These are phyloP conservation scores for Monilinia aucupariae DNA, from an alignment of 2,329 filamentous ascomycete genomes.

Conservation along the genomic window DNA sequence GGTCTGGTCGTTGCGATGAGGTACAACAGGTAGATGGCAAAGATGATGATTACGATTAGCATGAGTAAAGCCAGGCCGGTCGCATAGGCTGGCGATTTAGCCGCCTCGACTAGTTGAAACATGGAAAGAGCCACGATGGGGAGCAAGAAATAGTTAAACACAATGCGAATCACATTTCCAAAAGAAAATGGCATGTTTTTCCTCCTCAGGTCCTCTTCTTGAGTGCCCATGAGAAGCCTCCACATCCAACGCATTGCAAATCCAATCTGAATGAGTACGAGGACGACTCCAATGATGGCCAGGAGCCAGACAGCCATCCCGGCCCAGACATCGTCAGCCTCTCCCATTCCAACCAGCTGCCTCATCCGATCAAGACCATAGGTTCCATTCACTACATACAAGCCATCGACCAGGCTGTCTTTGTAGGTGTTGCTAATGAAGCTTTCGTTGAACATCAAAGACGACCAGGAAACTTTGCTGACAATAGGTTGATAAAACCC, in stretches of 20 bases:
- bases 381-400: constrained; percentile 74
- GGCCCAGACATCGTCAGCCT: constrained; percentile 79
- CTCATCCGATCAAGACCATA: constrained; percentile 76
- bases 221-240: constrained; percentile 62
- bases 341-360: constrained; percentile 75
- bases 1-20: constrained; percentile 77
- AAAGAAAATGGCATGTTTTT: constrained; percentile 88
- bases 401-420: constrained; percentile 68
- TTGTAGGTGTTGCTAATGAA: constrained; percentile 66
- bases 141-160: constrained; percentile 88
- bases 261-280: constrained; percentile 67
- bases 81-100: constrained; percentile 60
- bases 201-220: constrained; percentile 79
- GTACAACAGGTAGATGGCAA: constrained; percentile 72
- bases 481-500: constrained; percentile 91
- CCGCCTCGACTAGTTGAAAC: constrained; percentile 80
- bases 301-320: constrained; percentile 90
- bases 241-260: constrained; percentile 74
- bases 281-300: constrained; percentile 63
- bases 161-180: constrained; percentile 74
- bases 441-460: constrained; percentile 88
- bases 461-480: constrained; percentile 82
- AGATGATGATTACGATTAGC: constrained; percentile 65
- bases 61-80: constrained; percentile 72
- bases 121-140: constrained; percentile 82